phyloP scores from a whole-genome alignment of 306 rosid species.

The Quercus parvula region DNA sequence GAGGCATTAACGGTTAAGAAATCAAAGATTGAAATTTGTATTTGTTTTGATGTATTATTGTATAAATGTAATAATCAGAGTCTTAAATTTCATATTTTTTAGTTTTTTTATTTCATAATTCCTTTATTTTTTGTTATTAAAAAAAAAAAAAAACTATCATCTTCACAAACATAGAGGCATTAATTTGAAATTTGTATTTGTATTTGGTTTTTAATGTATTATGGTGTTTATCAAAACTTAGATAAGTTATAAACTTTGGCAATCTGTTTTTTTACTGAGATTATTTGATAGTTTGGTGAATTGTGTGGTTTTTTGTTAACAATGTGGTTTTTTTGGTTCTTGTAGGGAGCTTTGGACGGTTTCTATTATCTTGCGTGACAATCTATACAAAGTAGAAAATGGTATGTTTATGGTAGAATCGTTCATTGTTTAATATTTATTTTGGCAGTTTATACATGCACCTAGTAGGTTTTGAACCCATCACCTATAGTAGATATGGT shows the following conservation, averaged over 20 bases:
- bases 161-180: neutral
- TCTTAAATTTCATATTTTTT: neutral
- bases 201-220: neutral
- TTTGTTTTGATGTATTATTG: neutral
- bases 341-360: constrained; percentile 26
- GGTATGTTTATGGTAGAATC: constrained; percentile 18
- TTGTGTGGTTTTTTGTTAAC: neutral
- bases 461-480: too few species aligned
- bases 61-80: fast-evolving
- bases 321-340: constrained; percentile 7
- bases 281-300: neutral
- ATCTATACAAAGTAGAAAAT: constrained; percentile 20
- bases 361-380: constrained; percentile 16
- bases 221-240: neutral
- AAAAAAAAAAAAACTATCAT: too few species aligned
- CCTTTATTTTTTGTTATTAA: neutral
- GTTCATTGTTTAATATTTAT: too few species aligned
- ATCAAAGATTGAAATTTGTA: neutral
- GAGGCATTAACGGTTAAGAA: neutral
- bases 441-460: too few species aligned
- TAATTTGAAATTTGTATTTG: neutral
- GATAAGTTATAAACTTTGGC: neutral
- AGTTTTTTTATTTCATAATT: neutral
- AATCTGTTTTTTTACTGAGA: neutral
- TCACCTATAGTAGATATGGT: too few species aligned